Evolutionary conservation across 805 yeast species (phyloP).

Genomic region (Pichia occidentalis): DNA sequence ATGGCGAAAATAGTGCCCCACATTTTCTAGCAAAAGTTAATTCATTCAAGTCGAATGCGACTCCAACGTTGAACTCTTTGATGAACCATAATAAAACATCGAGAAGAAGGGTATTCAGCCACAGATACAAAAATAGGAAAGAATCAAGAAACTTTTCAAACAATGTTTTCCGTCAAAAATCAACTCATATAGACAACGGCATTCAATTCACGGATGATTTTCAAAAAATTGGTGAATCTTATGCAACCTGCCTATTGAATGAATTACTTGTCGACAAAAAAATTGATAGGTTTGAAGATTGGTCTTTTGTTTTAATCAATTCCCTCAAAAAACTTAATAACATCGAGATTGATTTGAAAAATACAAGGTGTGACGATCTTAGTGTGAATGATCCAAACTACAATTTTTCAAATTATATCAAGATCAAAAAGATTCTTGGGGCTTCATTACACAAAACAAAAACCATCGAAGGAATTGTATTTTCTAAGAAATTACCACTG

Average conservation of each 20-base stretch:
- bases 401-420: conserved; percentile 84
- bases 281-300: conserved; percentile 42
- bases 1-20: neutral
- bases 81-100: conserved; percentile 1
- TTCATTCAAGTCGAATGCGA: conserved; percentile 2
- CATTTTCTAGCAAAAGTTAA: conserved; percentile 6
- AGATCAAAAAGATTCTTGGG: conserved; percentile 79
- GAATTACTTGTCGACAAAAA: conserved; percentile 62
- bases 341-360: conserved; percentile 51
- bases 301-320: conserved; percentile 50
- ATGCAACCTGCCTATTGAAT: conserved; percentile 43
- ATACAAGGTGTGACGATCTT: conserved; percentile 33
- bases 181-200: conserved; percentile 8
- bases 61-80: neutral
- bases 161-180: neutral
- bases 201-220: conserved; percentile 31
- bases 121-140: conserved; percentile 9
- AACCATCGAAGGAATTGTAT: conserved; percentile 71
- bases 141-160: neutral
- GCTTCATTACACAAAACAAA: conserved; percentile 55
- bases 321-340: conserved; percentile 49
- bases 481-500: conserved; percentile 76
- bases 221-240: conserved; percentile 33
- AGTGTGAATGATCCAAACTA: conserved; percentile 57
- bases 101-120: conserved; percentile 18